Evolutionary conservation across 768 basidiomycete species (phyloP).

Genomic region (Naganishia antarctica): DNA sequence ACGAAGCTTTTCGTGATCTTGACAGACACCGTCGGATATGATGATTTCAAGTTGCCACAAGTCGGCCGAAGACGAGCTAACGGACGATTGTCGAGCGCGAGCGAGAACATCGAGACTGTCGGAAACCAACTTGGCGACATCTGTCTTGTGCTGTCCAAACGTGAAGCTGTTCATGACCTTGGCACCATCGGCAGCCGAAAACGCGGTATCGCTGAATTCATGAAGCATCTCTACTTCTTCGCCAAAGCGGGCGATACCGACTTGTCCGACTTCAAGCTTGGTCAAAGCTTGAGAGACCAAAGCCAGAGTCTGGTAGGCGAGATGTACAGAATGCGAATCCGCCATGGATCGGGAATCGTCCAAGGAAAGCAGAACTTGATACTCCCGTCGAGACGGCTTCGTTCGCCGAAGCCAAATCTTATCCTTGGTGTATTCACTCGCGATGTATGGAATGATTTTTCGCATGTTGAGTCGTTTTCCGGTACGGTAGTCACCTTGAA

Average conservation of each 20-base stretch:
- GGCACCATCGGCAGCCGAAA: conserved; percentile 72
- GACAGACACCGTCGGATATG: conserved; percentile 98
- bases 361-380: conserved; percentile 87
- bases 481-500: conserved; percentile 94
- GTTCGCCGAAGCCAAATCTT: conserved; percentile 97
- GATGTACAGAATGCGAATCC: conserved; percentile 81
- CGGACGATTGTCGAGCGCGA: conserved; percentile 67
- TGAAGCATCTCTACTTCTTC: conserved; percentile 81
- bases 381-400: conserved; percentile 86
- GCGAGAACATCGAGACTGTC: conserved; percentile 69
- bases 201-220: conserved; percentile 56
- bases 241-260: conserved; percentile 86
- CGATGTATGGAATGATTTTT: conserved; percentile 95
- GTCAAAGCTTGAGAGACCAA: conserved; percentile 84
- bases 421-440: conserved; percentile 98
- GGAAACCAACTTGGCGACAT: conserved; percentile 76
- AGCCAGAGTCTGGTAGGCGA: conserved; percentile 89
- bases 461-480: conserved; percentile 99
- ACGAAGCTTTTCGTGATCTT: conserved; percentile 82
- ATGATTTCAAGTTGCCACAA: conserved; percentile 98
- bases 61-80: conserved; percentile 61
- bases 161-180: conserved; percentile 76
- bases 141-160: conserved; percentile 83
- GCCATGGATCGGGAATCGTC: conserved; percentile 98
- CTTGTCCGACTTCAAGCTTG: conserved; percentile 90